Conservation (phyloP, 371 early-diverging fungal species). For the Mortierella sp. region DNA sequence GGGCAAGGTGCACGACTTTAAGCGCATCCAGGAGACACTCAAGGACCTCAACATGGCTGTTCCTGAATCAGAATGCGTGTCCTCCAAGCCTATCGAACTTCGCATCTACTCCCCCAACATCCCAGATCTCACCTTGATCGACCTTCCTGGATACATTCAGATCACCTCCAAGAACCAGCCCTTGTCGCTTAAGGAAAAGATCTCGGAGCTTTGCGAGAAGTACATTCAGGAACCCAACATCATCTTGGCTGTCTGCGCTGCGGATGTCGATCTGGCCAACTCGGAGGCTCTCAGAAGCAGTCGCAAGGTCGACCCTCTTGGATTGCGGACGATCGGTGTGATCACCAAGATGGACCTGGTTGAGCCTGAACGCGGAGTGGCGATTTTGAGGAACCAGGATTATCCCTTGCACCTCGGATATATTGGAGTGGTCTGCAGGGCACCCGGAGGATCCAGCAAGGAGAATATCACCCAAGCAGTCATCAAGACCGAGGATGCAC, state of each 20-base stretch:
- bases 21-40: slow-evolving; percentile 89
- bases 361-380: slow-evolving; percentile 85
- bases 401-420: slow-evolving; percentile 97
- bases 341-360: slow-evolving; percentile 99
- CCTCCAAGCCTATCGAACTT: slow-evolving; percentile 94
- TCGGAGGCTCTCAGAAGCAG: slow-evolving; percentile 97
- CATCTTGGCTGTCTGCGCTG: slow-evolving; percentile 97
- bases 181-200: slow-evolving; percentile 89
- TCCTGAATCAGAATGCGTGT: slow-evolving; percentile 93
- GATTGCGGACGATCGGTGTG: slow-evolving; percentile 97
- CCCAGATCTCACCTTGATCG: slow-evolving; percentile 97
- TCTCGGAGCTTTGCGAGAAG: slow-evolving; percentile 93
- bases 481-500: slow-evolving; percentile 79
- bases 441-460: slow-evolving; percentile 58
- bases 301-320: slow-evolving; percentile 94
- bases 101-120: slow-evolving; percentile 94
- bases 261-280: slow-evolving; percentile 99
- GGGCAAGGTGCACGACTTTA: slow-evolving; percentile 90
- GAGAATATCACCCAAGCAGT: slow-evolving; percentile 74
- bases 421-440: slow-evolving; percentile 97
- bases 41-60: slow-evolving; percentile 95
- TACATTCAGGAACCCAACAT: slow-evolving; percentile 96
- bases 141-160: slow-evolving; percentile 99
- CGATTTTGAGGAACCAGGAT: slow-evolving; percentile 90
- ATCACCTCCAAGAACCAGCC: slow-evolving; percentile 97